These are phyloP conservation scores for Oldenlandia corymbosa DNA, from an alignment of 257 asterid species.

Conservation along the genomic window DNA sequence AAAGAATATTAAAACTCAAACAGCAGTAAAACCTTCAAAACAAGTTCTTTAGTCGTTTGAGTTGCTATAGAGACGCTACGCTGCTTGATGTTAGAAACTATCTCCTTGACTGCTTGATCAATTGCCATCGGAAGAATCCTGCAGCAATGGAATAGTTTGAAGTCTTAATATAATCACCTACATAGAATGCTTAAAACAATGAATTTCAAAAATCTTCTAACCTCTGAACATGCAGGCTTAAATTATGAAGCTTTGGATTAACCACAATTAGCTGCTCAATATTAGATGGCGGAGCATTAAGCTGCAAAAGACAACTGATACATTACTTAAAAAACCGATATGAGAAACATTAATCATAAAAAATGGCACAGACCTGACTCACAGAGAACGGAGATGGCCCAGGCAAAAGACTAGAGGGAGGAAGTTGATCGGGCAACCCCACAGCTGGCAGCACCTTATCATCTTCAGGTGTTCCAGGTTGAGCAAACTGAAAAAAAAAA, in stretches of 20 bases:
- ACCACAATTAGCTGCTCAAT: conserved; percentile 87
- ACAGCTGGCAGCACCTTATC: conserved; percentile 69
- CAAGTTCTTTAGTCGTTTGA: conserved; percentile 95
- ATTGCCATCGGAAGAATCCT: conserved; percentile 87
- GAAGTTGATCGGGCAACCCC: conserved; percentile 81
- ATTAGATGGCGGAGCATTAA: conserved; percentile 64
- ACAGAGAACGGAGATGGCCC: conserved; percentile 65
- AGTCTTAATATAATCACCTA: conserved; percentile 4
- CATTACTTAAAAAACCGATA: conserved; percentile 1
- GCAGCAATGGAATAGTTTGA: conserved; percentile 26
- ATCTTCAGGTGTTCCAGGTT: conserved; percentile 67
- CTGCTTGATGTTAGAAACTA: conserved; percentile 79
- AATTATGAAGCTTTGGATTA: conserved; percentile 64
- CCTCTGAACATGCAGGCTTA: conserved; percentile 92
- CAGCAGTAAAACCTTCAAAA: conserved; percentile 56
- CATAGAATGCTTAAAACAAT: neutral
- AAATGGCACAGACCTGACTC: conserved; percentile 53
- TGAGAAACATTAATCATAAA: conserved; percentile 11
- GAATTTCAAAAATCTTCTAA: conserved; percentile 19
- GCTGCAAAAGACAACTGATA: conserved; percentile 39
- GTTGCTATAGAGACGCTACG: conserved; percentile 97
- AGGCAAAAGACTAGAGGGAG: conserved; percentile 63
- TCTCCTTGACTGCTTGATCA: conserved; percentile 94
- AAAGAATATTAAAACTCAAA: neutral
- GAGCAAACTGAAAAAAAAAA: too few relatives aligned